Base-by-base conservation (phyloP, 2,329 filamentous ascomycete species). In the Pyricularia sp. region DNA sequence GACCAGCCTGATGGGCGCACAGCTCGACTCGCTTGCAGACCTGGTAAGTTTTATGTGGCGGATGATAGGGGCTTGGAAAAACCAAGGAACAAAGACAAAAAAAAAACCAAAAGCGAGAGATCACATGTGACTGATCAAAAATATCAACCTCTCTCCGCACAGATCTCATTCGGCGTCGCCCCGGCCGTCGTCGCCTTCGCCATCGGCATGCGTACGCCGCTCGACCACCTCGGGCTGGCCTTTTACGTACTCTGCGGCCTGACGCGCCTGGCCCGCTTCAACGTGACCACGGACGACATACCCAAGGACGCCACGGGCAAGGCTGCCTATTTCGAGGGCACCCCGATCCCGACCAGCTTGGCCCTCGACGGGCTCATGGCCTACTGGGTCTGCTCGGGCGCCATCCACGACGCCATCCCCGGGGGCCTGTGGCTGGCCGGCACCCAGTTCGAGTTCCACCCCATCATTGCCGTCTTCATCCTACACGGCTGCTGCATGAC, bases 1-100 rank as follows among this genome's bases (percentile, higher is more conserved):
- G 89, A 95, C 92, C 75, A 96, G 92, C 75, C 84, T 99, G 77
- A 98, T 99, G 94, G 95, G 95, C 14, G 94, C 97, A 80, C 95
- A 99, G 80, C 83, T 99, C 69, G 95, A 99, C 79, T 98, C 94
- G 7, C 85, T 99, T 65, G 95, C 95, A 69, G 95, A 99, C 78
- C 79, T 99, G 84, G 93, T 97, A 90, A 31, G 87, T 76, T 67
- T 67, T 67, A 64, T 55, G 5, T 42, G 31, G 31, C 12, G 9
- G 31, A 33, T 33, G 31, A 33, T 10, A 10, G 2, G 31, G 31
- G 25, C 12, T 30, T 26, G 64, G n/a, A 11, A 9, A 50, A 50
- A 25, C 11, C 17, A 28, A 66, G 36, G 25, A 42, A 36, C 23
- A 36, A 30, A 65, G 30, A 33, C 23, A n/a, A 23, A 1, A 20